These are phyloP conservation scores for Trichoderma sp. DNA, from an alignment of 2,329 filamentous ascomycete species.

Conservation along the genomic window DNA sequence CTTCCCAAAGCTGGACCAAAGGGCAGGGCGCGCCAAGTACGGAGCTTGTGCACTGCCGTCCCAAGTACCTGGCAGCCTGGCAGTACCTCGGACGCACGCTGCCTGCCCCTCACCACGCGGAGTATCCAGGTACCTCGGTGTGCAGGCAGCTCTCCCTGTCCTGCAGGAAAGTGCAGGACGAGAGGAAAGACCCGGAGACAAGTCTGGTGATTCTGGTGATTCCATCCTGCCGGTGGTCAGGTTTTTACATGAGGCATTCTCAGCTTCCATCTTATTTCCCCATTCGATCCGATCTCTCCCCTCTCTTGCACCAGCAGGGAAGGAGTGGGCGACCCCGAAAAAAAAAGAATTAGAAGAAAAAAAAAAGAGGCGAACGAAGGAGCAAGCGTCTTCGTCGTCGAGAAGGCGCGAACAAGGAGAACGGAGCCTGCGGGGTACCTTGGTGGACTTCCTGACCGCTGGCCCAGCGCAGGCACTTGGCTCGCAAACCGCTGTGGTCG, in stretches of 20 bases:
- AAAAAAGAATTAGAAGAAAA: neutral
- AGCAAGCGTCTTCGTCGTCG: neutral
- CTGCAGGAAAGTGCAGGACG: neutral
- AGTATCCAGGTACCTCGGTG: neutral
- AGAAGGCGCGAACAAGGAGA: neutral
- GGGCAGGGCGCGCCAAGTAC: neutral
- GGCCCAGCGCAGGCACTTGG: neutral
- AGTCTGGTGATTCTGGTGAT: constrained; percentile 1
- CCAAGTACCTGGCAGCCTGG: neutral
- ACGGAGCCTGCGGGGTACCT: constrained; percentile 11
- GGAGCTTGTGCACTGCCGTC: neutral
- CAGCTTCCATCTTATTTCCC: neutral
- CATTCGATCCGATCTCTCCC: neutral
- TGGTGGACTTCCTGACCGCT: constrained; percentile 10
- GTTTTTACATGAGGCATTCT: neutral
- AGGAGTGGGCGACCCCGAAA: neutral
- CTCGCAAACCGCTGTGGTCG: neutral
- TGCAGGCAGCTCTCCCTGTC: neutral
- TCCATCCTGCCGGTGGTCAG: neutral
- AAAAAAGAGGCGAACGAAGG: neutral
- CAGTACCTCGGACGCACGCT: neutral
- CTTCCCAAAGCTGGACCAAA: constrained; percentile 5
- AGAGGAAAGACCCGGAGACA: neutral
- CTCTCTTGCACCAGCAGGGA: neutral
- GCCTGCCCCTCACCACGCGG: neutral